Conservation (phyloP, 768 basidiomycete genomes). For the Tephrocybe sp. region DNA sequence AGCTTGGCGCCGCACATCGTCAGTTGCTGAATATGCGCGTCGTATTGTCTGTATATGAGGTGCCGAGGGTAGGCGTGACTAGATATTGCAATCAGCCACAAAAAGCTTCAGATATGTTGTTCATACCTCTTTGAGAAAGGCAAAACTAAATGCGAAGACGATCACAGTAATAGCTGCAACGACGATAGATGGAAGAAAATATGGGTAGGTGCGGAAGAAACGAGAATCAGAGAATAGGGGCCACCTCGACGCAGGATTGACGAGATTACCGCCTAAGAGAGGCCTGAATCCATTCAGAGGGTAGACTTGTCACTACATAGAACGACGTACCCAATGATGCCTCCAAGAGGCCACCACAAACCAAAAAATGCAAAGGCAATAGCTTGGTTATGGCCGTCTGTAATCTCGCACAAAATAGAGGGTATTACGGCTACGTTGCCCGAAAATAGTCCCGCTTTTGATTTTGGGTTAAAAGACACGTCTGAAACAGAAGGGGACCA, state of each 20-base stretch:
- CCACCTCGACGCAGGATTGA: slow-evolving; percentile 51
- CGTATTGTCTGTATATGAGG: too few relatives aligned
- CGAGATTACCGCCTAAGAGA: slow-evolving; percentile 58
- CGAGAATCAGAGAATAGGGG: slow-evolving; percentile 39
- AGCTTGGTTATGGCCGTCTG: slow-evolving; percentile 57
- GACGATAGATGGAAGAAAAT: slow-evolving; percentile 58
- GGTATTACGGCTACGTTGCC: slow-evolving; percentile 65
- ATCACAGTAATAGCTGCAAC: slow-evolving; percentile 38
- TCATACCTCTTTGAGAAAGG: slow-evolving; percentile 55
- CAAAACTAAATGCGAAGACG: slow-evolving; percentile 40
- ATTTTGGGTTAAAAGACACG: not conserved
- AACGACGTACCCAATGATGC: slow-evolving; percentile 49
- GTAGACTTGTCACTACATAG: not conserved
- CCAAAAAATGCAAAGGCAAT: slow-evolving; percentile 57
- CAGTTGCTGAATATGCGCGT: too few relatives aligned
- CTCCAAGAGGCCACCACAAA: slow-evolving; percentile 56
- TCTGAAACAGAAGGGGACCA: slow-evolving; percentile 1
- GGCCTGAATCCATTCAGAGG: slow-evolving; percentile 35
- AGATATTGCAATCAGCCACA: too few relatives aligned
- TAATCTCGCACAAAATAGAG: slow-evolving; percentile 60
- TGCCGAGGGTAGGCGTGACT: too few relatives aligned
- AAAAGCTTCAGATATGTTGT: too few relatives aligned
- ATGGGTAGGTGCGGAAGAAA: slow-evolving; percentile 53
- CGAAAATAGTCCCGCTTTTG: slow-evolving; percentile 54
- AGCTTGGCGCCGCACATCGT: too few relatives aligned